Base-by-base conservation (phyloP, 75 land plant genomes). In the Pinus taeda region DNA sequence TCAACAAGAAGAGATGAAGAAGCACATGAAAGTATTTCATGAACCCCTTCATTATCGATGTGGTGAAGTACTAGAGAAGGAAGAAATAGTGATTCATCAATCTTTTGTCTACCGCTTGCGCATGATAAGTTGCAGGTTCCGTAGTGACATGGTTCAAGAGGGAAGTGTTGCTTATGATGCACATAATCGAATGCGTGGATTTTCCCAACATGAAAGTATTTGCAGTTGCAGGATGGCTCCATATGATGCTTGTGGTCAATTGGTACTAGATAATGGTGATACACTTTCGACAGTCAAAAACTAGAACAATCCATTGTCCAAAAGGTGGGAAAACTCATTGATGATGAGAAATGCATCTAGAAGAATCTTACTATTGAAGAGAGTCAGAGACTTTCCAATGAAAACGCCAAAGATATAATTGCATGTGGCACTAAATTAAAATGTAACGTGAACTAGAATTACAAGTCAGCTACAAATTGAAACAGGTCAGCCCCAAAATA, bases 101-200 rank as follows among this genome's bases (percentile, higher is more conserved):
- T n/a, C n/a, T n/a, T n/a, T n/a, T 4, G 80, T 22, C 36, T 96
- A 97, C 79, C 95, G 95, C 7, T 69, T 87, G 57, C 88, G 99
- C 26, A 75, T 88, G 22, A 84, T 96, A 20, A 84, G 87, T 30
- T 96, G 99, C 49, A 82, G 89, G 59, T 96, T 92, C 77, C 94
- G 97, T 75, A 97, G 99, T 15, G 99, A 96, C 79, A 87, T 96
- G 94, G 95, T 96, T 49, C 90, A 83, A 83, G 99, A 97, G 61
- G 99, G 97, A 36, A 86, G 15, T 71, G 81, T 67, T 56, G 82
- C 97, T 2, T 57, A 74, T 21, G 90, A 96, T 77, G 82, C 75
- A 1, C 85, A 97, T 29, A 97, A 96, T 74, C 71, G 87, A 33
- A 55, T 96, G 30, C 81, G 88, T 73, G 97, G 97, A 3, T 77